Evolutionary conservation across 495 filamentous ascomycete species (phyloP).

Genomic region (Aspergillus sparsus): DNA sequence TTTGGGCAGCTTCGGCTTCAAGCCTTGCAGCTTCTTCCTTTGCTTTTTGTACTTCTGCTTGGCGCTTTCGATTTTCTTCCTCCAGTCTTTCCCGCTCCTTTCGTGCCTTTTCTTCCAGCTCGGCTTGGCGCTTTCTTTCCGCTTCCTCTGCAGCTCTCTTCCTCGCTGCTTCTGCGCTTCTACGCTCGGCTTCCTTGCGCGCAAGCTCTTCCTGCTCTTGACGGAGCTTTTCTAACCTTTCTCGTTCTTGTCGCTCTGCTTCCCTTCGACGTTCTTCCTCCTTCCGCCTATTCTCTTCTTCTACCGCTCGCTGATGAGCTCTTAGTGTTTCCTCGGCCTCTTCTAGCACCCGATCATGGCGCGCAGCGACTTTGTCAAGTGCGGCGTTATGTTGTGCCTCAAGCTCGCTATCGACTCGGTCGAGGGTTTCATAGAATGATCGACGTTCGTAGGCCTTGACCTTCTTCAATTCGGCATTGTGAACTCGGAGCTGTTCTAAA

Average conservation of each 20-base stretch:
- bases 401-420: slow-evolving; percentile 44
- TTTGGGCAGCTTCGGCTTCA: slow-evolving; percentile 27
- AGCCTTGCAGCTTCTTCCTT: slow-evolving; percentile 33
- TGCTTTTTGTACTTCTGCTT: slow-evolving; percentile 39
- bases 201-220: slow-evolving; percentile 42
- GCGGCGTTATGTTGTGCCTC: slow-evolving; percentile 57
- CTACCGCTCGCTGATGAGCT: slow-evolving; percentile 38
- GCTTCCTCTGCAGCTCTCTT: slow-evolving; percentile 42
- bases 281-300: slow-evolving; percentile 36
- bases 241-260: slow-evolving; percentile 40
- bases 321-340: slow-evolving; percentile 52
- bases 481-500: slow-evolving; percentile 40
- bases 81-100: slow-evolving; percentile 46
- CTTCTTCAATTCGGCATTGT: slow-evolving; percentile 43
- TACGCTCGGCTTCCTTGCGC: slow-evolving; percentile 45
- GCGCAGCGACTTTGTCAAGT: slow-evolving; percentile 60
- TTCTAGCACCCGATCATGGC: slow-evolving; percentile 64
- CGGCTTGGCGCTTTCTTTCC: slow-evolving; percentile 44
- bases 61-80: slow-evolving; percentile 41
- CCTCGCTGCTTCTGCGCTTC: slow-evolving; percentile 44
- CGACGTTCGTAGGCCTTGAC: slow-evolving; percentile 49
- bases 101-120: slow-evolving; percentile 53
- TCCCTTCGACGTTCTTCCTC: slow-evolving; percentile 41
- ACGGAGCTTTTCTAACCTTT: slow-evolving; percentile 39
- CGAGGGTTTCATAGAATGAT: slow-evolving; percentile 47